phyloP scores from a whole-genome alignment of 768 basidiomycete genomes.

The Tylopilus balloui region DNA sequence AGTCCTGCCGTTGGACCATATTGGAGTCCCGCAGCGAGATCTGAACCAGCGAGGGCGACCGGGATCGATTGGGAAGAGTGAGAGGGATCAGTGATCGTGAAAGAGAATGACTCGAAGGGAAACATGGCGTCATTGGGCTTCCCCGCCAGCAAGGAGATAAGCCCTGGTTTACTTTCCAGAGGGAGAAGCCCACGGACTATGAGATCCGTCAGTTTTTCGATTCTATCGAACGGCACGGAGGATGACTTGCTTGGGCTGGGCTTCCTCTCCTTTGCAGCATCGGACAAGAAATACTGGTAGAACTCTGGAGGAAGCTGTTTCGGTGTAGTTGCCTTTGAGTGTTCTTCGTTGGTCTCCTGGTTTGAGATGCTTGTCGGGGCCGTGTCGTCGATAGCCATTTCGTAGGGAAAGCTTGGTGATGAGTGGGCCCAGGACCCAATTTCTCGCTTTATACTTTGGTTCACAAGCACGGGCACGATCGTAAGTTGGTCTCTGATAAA shows the following conservation, averaged over 20 bases:
- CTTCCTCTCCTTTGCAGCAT: conserved; percentile 53
- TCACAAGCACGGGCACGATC: too few relatives aligned
- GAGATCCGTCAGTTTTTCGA: background rate
- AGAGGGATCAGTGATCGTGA: conserved; percentile 51
- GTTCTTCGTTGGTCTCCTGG: background rate
- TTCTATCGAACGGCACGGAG: background rate
- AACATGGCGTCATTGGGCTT: conserved; percentile 91
- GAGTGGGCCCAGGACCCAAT: background rate
- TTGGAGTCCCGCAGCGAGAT: conserved; percentile 68
- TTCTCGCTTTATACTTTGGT: conserved; percentile 2
- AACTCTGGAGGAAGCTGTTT: conserved; percentile 44
- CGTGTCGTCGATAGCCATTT: conserved; percentile 7
- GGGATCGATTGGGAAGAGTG: conserved; percentile 42
- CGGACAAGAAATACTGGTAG: conserved; percentile 60
- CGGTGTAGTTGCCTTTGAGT: background rate
- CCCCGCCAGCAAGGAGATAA: conserved; percentile 82
- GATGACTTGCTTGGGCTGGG: conserved; percentile 55
- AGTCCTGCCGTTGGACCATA: conserved; percentile 73
- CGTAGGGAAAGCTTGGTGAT: background rate
- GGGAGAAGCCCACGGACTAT: conserved; percentile 69
- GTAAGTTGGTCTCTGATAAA: too few relatives aligned
- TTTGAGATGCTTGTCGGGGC: background rate
- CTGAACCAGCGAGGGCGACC: conserved; percentile 51
- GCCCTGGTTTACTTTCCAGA: conserved; percentile 70
- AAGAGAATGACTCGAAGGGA: conserved; percentile 79